These are phyloP conservation scores for Kwoniella shivajii DNA, from an alignment of 1,284 basidiomycete species.

Conservation along the genomic window DNA sequence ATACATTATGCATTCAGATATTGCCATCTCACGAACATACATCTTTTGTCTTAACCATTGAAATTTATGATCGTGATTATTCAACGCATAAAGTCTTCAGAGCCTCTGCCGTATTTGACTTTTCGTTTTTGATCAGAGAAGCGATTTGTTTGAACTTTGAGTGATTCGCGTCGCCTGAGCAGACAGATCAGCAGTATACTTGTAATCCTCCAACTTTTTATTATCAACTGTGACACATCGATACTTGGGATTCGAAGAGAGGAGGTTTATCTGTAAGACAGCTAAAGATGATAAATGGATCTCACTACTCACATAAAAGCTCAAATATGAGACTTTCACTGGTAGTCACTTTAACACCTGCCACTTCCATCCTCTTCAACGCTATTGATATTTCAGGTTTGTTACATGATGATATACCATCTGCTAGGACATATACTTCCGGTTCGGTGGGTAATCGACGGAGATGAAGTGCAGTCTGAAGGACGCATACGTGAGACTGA, in stretches of 20 bases:
- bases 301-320: conserved; percentile 53
- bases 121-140: conserved; percentile 73
- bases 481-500: conserved; percentile 80
- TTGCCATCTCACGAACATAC: too few relatives aligned
- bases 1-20: too few relatives aligned
- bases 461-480: conserved; percentile 76
- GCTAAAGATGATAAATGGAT: background rate
- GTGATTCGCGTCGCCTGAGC: conserved; percentile 64
- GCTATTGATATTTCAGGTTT: conserved; percentile 56
- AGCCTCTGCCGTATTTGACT: conserved; percentile 61
- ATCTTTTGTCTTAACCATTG: background rate
- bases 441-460: conserved; percentile 41
- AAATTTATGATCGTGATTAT: background rate
- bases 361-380: conserved; percentile 66
- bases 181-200: background rate
- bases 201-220: too few relatives aligned
- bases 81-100: conserved; percentile 17
- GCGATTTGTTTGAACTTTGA: conserved; percentile 75
- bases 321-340: conserved; percentile 81
- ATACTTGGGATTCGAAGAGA: too few relatives aligned
- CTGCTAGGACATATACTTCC: conserved; percentile 64
- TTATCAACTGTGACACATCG: too few relatives aligned
- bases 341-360: conserved; percentile 75
- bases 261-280: background rate
- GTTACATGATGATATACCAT: conserved; percentile 82